These are phyloP conservation scores for Hanseniaspora uvarum DNA, from an alignment of 1,139 yeast genomes.

Conservation along the genomic window DNA sequence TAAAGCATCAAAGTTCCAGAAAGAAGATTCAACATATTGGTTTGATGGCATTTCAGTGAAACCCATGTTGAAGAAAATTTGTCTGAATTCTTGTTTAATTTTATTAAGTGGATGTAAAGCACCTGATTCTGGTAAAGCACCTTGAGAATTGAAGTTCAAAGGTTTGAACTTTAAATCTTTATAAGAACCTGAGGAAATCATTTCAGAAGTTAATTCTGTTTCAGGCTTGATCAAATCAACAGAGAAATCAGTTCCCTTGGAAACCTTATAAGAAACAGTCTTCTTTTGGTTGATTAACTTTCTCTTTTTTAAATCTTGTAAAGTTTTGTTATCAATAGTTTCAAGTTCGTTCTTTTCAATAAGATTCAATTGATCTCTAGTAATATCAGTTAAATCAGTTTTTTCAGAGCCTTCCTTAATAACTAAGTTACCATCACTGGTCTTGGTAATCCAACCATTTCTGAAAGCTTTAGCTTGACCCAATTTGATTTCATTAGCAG, in stretches of 20 bases:
- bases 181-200: conserved; percentile 77
- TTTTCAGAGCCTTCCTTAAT: conserved; percentile 35
- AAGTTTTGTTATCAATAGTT: conserved; percentile 51
- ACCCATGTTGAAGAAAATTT: conserved; percentile 94
- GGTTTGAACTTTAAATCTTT: conserved; percentile 78
- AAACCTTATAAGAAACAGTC: conserved; percentile 61
- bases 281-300: conserved; percentile 68
- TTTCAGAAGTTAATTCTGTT: conserved; percentile 89
- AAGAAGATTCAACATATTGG: conserved; percentile 93
- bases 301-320: conserved; percentile 85
- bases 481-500: conserved; percentile 62
- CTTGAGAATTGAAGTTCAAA: conserved; percentile 92
- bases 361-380: conserved; percentile 52
- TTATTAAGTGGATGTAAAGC: conserved; percentile 93
- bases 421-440: conserved; percentile 52
- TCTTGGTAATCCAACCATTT: conserved; percentile 89
- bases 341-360: conserved; percentile 48
- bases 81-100: conserved; percentile 95
- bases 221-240: conserved; percentile 70
- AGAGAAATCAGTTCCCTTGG: conserved; percentile 76
- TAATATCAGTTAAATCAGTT: conserved; percentile 50
- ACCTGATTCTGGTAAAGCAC: conserved; percentile 75
- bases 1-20: conserved; percentile 96
- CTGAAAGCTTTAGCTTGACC: conserved; percentile 99
- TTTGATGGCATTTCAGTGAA: conserved; percentile 98